Evolutionary conservation across 2,329 filamentous ascomycete species (phyloP).

Genomic region (Xylaria sp.): DNA sequence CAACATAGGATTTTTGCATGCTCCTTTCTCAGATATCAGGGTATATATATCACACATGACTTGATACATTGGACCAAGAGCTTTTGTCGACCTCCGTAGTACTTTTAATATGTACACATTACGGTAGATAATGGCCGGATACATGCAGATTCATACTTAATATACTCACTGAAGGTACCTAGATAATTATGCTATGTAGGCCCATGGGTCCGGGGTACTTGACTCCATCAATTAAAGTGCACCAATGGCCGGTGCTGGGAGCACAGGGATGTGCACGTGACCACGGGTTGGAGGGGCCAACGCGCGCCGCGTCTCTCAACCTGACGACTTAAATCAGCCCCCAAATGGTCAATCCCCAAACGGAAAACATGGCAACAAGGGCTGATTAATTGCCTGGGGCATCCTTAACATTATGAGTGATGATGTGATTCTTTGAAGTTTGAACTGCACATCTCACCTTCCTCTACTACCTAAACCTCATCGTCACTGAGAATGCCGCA

Average conservation of each 20-base stretch:
- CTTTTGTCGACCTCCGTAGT: background rate
- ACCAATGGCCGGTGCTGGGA: no score
- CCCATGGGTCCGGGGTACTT: background rate
- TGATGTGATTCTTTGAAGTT: background rate
- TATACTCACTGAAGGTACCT: no score
- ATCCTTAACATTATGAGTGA: background rate
- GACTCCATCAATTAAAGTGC: background rate
- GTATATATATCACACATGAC: background rate
- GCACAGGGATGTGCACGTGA: constrained; percentile 14
- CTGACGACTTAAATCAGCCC: background rate
- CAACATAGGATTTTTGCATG: background rate
- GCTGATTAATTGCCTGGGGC: background rate
- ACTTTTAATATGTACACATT: no score
- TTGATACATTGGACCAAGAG: background rate
- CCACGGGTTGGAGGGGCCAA: constrained; percentile 20
- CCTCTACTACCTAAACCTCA: background rate
- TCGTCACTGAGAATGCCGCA: constrained; percentile 24
- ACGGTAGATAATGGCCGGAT: no score
- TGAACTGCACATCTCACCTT: constrained; percentile 1
- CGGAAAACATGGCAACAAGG: background rate
- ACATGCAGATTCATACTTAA: no score
- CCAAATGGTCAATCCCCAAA: no score
- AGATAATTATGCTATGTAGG: no score
- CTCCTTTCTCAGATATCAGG: background rate
- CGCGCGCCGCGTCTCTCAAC: constrained; percentile 19